Conservation (phyloP, 23 red algal species). For the Gracilaria gracilis region DNA sequence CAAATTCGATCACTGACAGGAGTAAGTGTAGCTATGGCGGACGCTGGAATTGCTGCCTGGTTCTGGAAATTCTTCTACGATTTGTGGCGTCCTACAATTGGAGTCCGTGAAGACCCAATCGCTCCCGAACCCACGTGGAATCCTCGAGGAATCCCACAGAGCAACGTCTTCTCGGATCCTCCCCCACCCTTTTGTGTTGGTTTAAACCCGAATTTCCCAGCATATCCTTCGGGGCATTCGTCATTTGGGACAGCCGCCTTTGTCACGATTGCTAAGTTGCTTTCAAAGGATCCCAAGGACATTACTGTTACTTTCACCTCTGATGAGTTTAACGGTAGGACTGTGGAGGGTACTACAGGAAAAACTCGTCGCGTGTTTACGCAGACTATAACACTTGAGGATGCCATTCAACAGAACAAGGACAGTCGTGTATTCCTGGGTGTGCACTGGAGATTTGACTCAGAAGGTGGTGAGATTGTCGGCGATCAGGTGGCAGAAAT, state of each 20-base stretch:
- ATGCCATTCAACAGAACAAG: conserved; percentile 28
- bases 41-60: conserved; percentile 44
- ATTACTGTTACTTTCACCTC: conserved; percentile 1
- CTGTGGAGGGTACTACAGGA: neutral
- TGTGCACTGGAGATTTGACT: conserved; percentile 42
- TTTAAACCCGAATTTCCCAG: conserved; percentile 32
- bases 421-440: conserved; percentile 29
- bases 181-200: conserved; percentile 24
- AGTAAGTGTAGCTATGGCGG: conserved; percentile 21
- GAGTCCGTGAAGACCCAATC: neutral
- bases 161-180: conserved; percentile 6
- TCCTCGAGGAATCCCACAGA: conserved; percentile 11
- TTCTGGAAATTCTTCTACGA: conserved; percentile 52
- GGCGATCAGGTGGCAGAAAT: conserved; percentile 23
- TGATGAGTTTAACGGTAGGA: conserved; percentile 30
- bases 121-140: neutral
- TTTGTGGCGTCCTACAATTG: conserved; percentile 29
- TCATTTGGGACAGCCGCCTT: conserved; percentile 33
- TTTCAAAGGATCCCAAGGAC: neutral
- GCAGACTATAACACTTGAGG: conserved; percentile 7
- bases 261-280: neutral
- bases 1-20: conserved; percentile 15
- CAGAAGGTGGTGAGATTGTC: conserved; percentile 30
- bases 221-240: conserved; percentile 35
- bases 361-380: neutral